These are phyloP conservation scores for Coprinopsis sp. DNA, from an alignment of 768 basidiomycete species.

Conservation along the genomic window DNA sequence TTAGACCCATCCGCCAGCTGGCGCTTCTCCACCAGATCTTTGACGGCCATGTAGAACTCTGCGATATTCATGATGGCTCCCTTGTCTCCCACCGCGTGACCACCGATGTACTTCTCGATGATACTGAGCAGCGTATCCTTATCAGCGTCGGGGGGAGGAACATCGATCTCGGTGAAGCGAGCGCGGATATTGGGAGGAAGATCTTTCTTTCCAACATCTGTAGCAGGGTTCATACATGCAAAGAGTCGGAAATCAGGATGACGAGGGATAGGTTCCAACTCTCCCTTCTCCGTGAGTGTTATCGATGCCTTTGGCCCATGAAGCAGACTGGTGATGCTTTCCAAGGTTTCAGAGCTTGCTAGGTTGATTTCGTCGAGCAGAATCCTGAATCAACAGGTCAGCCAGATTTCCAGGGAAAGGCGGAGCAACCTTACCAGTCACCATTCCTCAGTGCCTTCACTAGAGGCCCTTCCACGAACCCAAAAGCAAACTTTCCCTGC, in stretches of 20 bases:
- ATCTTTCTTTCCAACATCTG: constrained; percentile 97
- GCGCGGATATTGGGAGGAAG: constrained; percentile 86
- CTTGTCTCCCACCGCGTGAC: constrained; percentile 78
- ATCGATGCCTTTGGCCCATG: constrained; percentile 85
- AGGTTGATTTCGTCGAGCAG: constrained; percentile 96
- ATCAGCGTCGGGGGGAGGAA: constrained; percentile 90
- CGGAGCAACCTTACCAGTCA: constrained; percentile 67
- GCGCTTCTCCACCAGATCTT: constrained; percentile 64
- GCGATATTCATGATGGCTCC: constrained; percentile 85
- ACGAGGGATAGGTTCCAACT: constrained; percentile 82
- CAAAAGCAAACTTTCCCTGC: constrained; percentile 87
- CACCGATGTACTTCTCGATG: constrained; percentile 84
- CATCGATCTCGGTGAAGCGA: constrained; percentile 93
- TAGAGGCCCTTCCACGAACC: constrained; percentile 95
- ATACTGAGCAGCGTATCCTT: constrained; percentile 85
- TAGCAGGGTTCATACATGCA: constrained; percentile 99
- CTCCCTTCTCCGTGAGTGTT: constrained; percentile 89
- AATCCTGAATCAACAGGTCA: constrained; percentile 50
- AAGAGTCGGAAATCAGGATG: constrained; percentile 96
- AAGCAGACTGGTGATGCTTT: constrained; percentile 85
- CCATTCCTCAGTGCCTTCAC: constrained; percentile 84
- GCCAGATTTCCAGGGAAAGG: constrained; percentile 2
- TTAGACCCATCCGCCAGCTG: constrained; percentile 92
- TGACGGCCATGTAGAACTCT: constrained; percentile 83
- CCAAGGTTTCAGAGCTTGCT: constrained; percentile 89